Evolutionary conservation across 176 grass and related monocot species (phyloP), one percentile per base, ranked within the genome.

Genomic region (Musa beccarii): DNA sequence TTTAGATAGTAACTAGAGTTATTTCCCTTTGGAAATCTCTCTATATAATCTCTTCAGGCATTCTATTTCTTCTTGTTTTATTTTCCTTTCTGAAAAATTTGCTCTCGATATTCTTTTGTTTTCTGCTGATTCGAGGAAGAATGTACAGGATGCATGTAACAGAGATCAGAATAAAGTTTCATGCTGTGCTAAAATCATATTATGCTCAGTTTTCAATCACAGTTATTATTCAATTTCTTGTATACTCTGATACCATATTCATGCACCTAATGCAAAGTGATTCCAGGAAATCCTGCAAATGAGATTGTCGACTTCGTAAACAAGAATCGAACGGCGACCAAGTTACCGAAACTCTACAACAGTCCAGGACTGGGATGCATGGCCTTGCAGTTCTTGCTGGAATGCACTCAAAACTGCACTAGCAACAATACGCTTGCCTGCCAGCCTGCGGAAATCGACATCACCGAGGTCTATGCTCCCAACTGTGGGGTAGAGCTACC

Each of bases 401-500:
- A 85, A 20, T 98, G 94, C 88, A 75, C 77, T 52, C 54, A 22
- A 71, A 78, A 88, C 52, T 96, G 87, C 85, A 83, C 49, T 67
- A 55, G 73, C 67, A 79, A 73, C 64, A 79, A 62, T 77, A 83
- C 82, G 19, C 13, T 87, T 34, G 59, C 54, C 74, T 97, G 94
- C 73, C 59, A 77, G 25, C 88, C 87, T 61, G 87, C 87, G 0
- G 90, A 93, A 84, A 63, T 75, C 1, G 84, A 97, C 84, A 84
- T 97, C 66, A 97, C 94, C 0, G 90, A 97, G 82, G 88, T 97
- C 15, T 97, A 91, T 83, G 90, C 94, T 59, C 83, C 90, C 73
- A 93, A 97, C 75, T 97, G 94, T 50, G 94, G 90, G 56, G 90
- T 97, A 15, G 94, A 97, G 83, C 78, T 97, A 53, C 94, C 94